Base-by-base conservation (phyloP, 2,329 filamentous ascomycete species). In the Aureobasidium sp. region DNA sequence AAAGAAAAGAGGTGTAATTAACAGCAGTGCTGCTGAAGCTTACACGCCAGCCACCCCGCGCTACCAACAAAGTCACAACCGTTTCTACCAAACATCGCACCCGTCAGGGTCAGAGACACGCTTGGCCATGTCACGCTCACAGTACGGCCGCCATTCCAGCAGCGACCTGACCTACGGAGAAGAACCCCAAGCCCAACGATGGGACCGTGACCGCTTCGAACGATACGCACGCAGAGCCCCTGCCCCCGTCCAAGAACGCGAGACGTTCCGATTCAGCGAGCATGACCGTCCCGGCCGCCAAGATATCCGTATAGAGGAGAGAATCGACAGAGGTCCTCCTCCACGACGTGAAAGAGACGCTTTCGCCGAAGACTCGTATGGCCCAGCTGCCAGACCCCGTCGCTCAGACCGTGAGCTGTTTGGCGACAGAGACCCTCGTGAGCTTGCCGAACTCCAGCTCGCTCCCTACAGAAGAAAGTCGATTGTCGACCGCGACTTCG, bases 401-500 rank as follows among this genome's bases (percentile, higher is more conserved):
- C 70, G 75, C n/a, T 74, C 73, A 38, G 73, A 74, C 46, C 67
- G 69, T 33, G 75, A 79, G 42, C 65, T 79, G 1, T 77, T 79
- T 62, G 76, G 78, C 42, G 77, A 80, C 60, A 70, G 74, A 13
- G 74, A 71, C 65, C 77, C 72, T 27, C 74, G 71, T 63, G 77
- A 79, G 61, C 64, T 78, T 45, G 75, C 75, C 62, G 75, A 79
- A 29, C 79, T 78, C 60, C 78, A 81, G 7, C 73, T 85, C 65
- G 80, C 76, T 61, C 80, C 83, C 57, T 83, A 81, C 66, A 83
- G 84, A 61, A 78, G 82, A 33, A 81, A 81, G 61, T 77, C 81
- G 46, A 71, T 85, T 64, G 78, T 79, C 61, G 84, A 86, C 64
- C 76, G 78, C 33, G 81, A 84, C 58, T 71, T 79, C 54, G 79